Base-by-base conservation (phyloP, 805 yeast species). In the Dipodascus albidus region DNA sequence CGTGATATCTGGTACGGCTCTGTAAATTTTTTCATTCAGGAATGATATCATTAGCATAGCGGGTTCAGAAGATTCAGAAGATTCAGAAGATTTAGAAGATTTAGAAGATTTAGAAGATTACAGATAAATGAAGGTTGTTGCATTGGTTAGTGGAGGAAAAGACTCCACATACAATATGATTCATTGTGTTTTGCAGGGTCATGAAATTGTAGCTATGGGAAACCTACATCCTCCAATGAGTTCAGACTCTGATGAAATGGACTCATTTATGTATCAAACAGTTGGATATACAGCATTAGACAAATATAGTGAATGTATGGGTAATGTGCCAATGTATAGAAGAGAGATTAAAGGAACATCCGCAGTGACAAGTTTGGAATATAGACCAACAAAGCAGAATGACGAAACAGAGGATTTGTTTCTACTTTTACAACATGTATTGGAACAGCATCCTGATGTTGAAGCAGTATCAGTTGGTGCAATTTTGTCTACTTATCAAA, bases 231-330 rank as follows among this genome's bases (percentile, higher is more conserved):
- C 96, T 0, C 74, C 75, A 1, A 67, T 65, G 33, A 8, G 52
- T 21, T 69, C 69, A 21, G 50, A 59, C 2, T 64, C 68, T 23
- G 83, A 81, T 59, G 99, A 93, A 66, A 70, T 93, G 52, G 97
- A 93, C 66, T 87, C 96, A 52, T 91, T 84, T 64, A 93, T 93
- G 99, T 93, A 87, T 67, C 99, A 93, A 68, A 93, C 99, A 0
- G 98, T 93, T 4, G 99, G 99, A 0, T 93, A 86, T 66, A 87
- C 85, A 57, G 79, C 85, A 2, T 74, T 93, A 1, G 75, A 78
- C 0, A 67, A 71, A 52, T 87, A 90, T 62, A 70, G 77, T 2
- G 74, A 82, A 55, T 86, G 96, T 62, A 70, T 86, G 47, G 44
- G 44, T n/a, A 90, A 81, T 4, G 80, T 85, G 0, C 98, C 99